phyloP scores from a whole-genome alignment of 805 yeast species.

The Barnettozyma wickerhamii region DNA sequence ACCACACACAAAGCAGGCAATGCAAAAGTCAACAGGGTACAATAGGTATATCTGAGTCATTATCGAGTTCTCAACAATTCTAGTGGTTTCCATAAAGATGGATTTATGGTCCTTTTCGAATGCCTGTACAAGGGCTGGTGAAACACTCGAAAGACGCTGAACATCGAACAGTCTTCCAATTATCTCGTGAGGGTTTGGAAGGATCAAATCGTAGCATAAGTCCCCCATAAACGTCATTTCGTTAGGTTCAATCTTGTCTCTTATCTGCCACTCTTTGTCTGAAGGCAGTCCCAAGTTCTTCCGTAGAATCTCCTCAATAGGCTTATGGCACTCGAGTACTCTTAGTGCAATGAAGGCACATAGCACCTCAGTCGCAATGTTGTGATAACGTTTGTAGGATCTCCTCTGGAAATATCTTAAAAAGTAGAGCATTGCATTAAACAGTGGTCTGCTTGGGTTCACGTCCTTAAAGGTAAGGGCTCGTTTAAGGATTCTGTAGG shows the following conservation, averaged over 20 bases:
- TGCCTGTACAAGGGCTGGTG: too few relatives aligned
- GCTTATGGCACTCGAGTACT: slow-evolving; percentile 15
- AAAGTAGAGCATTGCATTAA: slow-evolving; percentile 13
- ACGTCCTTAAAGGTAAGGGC: not conserved
- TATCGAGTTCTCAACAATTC: slow-evolving; percentile 5
- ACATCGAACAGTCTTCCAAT: not conserved
- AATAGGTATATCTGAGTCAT: slow-evolving; percentile 17
- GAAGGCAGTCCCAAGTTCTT: slow-evolving; percentile 1
- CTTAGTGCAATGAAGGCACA: slow-evolving; percentile 20
- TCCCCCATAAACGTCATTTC: slow-evolving; percentile 21
- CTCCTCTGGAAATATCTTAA: slow-evolving; percentile 20
- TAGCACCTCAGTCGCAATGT: slow-evolving; percentile 1
- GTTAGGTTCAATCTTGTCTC: slow-evolving; percentile 13
- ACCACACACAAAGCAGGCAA: slow-evolving; percentile 8
- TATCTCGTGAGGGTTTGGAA: slow-evolving; percentile 15
- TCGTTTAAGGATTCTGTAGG: not conserved
- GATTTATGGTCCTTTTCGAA: slow-evolving; percentile 4
- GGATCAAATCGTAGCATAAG: slow-evolving; percentile 22
- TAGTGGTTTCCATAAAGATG: not conserved
- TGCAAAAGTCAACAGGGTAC: slow-evolving; percentile 8
- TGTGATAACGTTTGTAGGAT: slow-evolving; percentile 9
- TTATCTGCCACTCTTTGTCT: slow-evolving; percentile 11
- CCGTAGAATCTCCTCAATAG: slow-evolving; percentile 8
- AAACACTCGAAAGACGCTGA: not conserved
- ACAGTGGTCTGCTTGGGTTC: not conserved